A percentile compares a stretch with the other conserved stretches of the same genome.
Conservation (phyloP, 768 basidiomycete species). For the Auricularia auricula-judae region DNA sequence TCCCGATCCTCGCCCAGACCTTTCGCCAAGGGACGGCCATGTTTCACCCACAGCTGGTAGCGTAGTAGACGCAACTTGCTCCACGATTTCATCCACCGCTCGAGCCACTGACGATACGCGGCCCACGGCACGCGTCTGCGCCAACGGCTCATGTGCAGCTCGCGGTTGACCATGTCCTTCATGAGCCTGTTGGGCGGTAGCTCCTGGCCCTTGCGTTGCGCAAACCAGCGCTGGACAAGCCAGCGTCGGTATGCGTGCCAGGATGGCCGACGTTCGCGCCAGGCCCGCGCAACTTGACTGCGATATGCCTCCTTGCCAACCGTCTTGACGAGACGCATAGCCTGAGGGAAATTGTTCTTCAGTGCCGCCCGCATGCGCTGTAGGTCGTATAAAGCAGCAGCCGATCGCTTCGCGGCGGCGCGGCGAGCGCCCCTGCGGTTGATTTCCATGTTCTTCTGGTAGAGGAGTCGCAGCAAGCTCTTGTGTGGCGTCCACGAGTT, state of each 20-base stretch:
- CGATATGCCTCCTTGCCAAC: not conserved
- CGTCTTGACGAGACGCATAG: not conserved
- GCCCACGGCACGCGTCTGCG: not conserved
- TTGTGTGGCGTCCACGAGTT: constrained; percentile 55
- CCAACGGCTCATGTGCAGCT: not conserved
- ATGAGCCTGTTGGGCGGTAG: not conserved
- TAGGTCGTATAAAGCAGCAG: too few relatives aligned
- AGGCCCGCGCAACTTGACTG: not conserved
- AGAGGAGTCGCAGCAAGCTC: not conserved
- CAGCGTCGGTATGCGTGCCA: not conserved
- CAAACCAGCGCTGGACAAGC: not conserved
- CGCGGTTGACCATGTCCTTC: not conserved
- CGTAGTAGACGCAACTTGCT: not conserved
- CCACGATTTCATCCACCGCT: not conserved
- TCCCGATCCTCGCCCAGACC: not conserved
- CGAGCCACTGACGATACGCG: not conserved
- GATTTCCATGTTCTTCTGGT: not conserved
- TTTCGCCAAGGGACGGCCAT: not conserved
- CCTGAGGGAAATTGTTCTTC: not conserved
- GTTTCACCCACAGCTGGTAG: not conserved
- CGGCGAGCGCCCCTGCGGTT: too few relatives aligned
- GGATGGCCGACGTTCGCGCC: not conserved
- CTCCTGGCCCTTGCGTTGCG: not conserved
- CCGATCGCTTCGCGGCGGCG: too few relatives aligned
- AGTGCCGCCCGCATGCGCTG: not conserved